These are phyloP conservation scores for Naegleria fowleri DNA, from an alignment of 208 protist genomes.

Conservation along the genomic window DNA sequence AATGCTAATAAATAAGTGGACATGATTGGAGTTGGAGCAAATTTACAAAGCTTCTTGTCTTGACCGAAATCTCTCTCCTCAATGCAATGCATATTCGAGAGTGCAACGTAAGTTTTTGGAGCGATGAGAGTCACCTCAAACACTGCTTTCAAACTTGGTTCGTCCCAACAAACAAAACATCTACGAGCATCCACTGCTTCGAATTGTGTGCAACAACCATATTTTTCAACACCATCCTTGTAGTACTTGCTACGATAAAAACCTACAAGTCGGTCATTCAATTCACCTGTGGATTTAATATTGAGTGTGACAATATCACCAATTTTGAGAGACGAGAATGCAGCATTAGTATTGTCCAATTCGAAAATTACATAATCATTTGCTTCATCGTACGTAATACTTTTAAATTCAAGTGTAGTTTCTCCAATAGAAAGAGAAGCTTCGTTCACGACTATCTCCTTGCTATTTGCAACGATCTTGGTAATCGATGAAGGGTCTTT, in stretches of 20 bases:
- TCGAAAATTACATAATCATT: constrained; percentile 21
- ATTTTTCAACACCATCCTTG: constrained; percentile 47
- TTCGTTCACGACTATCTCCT: background rate
- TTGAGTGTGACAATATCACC: background rate
- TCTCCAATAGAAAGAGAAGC: background rate
- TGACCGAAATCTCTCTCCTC: constrained; percentile 31
- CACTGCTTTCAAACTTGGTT: constrained; percentile 81
- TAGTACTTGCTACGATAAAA: constrained; percentile 80
- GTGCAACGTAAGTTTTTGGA: constrained; percentile 52
- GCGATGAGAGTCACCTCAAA: constrained; percentile 81
- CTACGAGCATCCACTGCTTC: constrained; percentile 79
- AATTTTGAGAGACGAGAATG: background rate
- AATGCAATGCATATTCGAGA: constrained; percentile 78
- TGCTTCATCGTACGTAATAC: background rate
- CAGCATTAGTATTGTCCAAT: background rate
- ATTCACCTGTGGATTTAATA: constrained; percentile 48
- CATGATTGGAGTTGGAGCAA: constrained; percentile 74
- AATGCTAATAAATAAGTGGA: constrained; percentile 92
- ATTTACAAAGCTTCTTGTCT: constrained; percentile 51
- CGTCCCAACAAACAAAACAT: constrained; percentile 83
- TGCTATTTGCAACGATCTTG: background rate
- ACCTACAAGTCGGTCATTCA: constrained; percentile 79
- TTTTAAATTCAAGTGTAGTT: background rate
- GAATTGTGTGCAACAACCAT: constrained; percentile 79
- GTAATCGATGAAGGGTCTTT: background rate